Base-by-base conservation (phyloP, 306 rosid species). In the Canavalia ensiformis region DNA sequence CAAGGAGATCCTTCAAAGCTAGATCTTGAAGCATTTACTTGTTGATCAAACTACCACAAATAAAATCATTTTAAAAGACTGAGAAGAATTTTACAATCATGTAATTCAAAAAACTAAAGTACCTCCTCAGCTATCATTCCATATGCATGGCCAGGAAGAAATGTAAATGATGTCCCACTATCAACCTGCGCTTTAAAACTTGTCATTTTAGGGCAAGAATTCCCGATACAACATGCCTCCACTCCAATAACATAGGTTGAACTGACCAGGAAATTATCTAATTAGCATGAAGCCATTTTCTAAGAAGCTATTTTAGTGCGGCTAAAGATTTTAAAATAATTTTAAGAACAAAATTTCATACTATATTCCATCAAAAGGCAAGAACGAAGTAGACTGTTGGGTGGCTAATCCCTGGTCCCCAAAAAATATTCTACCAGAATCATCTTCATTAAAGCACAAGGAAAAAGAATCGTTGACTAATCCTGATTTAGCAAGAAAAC, bases 161-260 rank as follows among this genome's bases (percentile, higher is more conserved):
- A 89, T 7, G 99, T 91, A 87, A 95, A 93, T 56, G 99, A 95
- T 33, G 97, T 82, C 77, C 99, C 99, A 3, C 95, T 95, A 78
- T 95, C 99, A 88, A 93, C 86, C 87, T 86, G 78, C 18, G 96
- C 93, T 75, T 84, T 86, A 78, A 95, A 95, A 84, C 82, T 84
- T 28, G 94, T 75, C 84, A 83, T 82, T 84, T 89, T 85, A 44
- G 87, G 90, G 79, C 98, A 95, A 34, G 92, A 86, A 68, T 84
- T 84, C 55, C 84, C 86, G 13, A 95, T 41, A 88, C 98, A 95
- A 81, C 82, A 89, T 76, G 94, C 84, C 77, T 95, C 92, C 89
- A 93, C 94, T 47, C 93, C 98, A 64, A 93, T 72, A 29, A 89
- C 71, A 74, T 95, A 95, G 44, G 94, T 87, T 81, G 95, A 89